Percentiles rank a stretch among this genome's conserved stretches.
phyloP scores from a whole-genome alignment of 768 basidiomycete genomes.

The Tubosaeta sp. region DNA sequence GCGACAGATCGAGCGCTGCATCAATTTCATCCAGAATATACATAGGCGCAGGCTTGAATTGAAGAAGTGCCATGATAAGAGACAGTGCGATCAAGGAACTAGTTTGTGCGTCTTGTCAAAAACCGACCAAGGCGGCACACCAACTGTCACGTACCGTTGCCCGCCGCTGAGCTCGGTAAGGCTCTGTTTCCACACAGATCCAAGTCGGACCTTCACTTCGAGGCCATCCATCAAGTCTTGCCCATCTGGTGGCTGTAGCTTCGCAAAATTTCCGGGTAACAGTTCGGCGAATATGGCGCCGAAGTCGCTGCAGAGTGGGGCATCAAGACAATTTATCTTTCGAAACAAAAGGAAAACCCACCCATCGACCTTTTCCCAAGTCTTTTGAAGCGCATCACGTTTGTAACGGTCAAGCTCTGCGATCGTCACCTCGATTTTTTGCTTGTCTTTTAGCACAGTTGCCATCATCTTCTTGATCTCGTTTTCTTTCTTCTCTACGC shows the following conservation, averaged over 20 bases:
- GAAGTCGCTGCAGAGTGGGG: slow-evolving; percentile 64
- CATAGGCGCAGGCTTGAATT: slow-evolving; percentile 99
- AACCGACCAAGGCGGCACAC: neutral
- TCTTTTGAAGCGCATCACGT: slow-evolving; percentile 86
- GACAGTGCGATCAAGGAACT: slow-evolving; percentile 97
- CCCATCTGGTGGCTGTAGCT: slow-evolving; percentile 88
- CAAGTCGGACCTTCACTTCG: slow-evolving; percentile 95
- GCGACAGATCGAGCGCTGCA: slow-evolving; percentile 92
- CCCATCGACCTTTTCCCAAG: slow-evolving; percentile 95
- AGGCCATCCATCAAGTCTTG: slow-evolving; percentile 92
- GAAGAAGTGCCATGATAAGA: slow-evolving; percentile 97
- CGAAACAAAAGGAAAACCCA: slow-evolving; percentile 33
- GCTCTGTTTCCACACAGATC: slow-evolving; percentile 96
- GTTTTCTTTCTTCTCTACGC: slow-evolving; percentile 90
- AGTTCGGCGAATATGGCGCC: slow-evolving; percentile 95
- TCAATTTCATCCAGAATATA: slow-evolving; percentile 99
- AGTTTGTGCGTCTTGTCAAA: slow-evolving; percentile 2
- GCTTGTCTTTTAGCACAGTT: slow-evolving; percentile 87
- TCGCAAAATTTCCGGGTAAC: slow-evolving; percentile 94
- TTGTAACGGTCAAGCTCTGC: slow-evolving; percentile 92
- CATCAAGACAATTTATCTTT: neutral
- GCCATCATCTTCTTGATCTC: slow-evolving; percentile 84
- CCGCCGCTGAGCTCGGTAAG: slow-evolving; percentile 97
- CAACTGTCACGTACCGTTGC: slow-evolving; percentile 62
- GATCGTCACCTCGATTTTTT: slow-evolving; percentile 93